Conservation (phyloP, 352 stramenopile genomes). For the Peronospora belbahrii region DNA sequence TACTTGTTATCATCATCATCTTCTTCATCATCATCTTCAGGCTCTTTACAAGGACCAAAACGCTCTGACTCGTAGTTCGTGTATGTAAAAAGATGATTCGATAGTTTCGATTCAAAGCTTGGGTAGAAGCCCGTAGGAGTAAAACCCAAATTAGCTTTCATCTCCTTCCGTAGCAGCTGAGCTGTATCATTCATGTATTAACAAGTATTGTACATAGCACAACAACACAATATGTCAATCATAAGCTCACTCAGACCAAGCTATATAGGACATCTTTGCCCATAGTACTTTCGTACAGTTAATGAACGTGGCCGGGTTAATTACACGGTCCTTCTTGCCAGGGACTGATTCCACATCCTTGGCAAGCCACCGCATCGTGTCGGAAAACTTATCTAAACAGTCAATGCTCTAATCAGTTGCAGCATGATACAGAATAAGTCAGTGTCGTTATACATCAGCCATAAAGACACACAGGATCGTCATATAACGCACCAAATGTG, state of each 20-base stretch:
- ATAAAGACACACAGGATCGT: too few species aligned
- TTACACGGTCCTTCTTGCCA: constrained; percentile 30
- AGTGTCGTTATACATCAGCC: neutral
- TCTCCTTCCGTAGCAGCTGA: constrained; percentile 34
- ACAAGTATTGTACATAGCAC: too few species aligned
- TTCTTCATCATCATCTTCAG: constrained; percentile 15
- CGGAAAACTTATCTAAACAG: constrained; percentile 42
- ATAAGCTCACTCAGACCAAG: neutral
- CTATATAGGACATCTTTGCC: neutral
- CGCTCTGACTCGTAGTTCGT: constrained; percentile 44
- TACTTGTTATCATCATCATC: constrained; percentile 8
- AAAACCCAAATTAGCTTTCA: constrained; percentile 35
- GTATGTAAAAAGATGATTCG: constrained; percentile 45
- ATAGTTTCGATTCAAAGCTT: constrained; percentile 47
- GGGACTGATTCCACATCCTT: constrained; percentile 24
- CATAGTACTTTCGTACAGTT: constrained; percentile 25
- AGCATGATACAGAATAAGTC: neutral
- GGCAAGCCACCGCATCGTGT: constrained; percentile 40
- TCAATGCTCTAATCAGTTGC: constrained; percentile 24
- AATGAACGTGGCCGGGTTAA: constrained; percentile 39
- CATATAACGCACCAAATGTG: constrained; percentile 34
- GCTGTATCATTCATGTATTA: constrained; percentile 17
- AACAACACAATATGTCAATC: neutral
- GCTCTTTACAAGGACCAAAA: constrained; percentile 31
- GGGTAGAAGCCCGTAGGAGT: constrained; percentile 39